phyloP scores from a whole-genome alignment of 2,329 filamentous ascomycete genomes.

The Calonectria montana region DNA sequence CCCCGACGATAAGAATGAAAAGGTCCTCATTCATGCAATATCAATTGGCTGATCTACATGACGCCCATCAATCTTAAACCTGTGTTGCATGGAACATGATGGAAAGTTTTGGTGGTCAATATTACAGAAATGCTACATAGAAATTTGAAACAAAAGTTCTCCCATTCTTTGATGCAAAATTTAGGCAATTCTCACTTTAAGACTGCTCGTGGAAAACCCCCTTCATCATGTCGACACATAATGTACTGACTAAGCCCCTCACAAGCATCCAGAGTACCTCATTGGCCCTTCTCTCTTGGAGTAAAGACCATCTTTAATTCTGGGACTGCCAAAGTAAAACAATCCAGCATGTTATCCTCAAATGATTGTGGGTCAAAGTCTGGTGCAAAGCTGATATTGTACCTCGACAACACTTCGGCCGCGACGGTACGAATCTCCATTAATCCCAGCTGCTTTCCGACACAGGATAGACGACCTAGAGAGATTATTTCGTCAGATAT shows the following conservation, averaged over 20 bases:
- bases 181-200: no score
- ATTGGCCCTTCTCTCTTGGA: not conserved
- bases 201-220: no score
- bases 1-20: not conserved
- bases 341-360: not conserved
- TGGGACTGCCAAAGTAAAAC: not conserved
- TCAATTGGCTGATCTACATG: no score
- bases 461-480: conserved; percentile 48
- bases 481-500: not conserved
- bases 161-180: no score
- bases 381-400: not conserved
- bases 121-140: no score
- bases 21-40: no score
- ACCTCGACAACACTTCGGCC: not conserved
- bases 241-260: no score
- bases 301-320: not conserved
- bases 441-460: conserved; percentile 50
- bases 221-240: not conserved
- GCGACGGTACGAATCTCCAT: conserved; percentile 40
- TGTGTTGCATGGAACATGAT: not conserved
- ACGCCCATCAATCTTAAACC: not conserved
- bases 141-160: no score
- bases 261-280: not conserved
- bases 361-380: not conserved
- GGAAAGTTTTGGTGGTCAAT: no score